Base-by-base conservation (phyloP, 768 basidiomycete genomes). In the Podaxis sp. region DNA sequence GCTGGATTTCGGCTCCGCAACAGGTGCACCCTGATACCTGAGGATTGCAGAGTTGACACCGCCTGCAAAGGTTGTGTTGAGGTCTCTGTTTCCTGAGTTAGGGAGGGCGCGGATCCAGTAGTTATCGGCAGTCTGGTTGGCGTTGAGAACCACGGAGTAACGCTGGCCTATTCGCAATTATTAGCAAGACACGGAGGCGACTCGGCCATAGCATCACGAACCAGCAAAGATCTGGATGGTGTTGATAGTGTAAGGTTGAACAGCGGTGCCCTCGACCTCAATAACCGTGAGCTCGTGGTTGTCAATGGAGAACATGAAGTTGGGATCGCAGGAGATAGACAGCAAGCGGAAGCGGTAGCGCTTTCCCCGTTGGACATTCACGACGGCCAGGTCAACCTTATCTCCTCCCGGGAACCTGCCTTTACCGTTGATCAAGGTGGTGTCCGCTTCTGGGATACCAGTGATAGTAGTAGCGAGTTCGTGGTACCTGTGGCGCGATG, bases 231-330 rank as follows among this genome's bases (percentile, higher is more conserved):
- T 65, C 10, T 62, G 58, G 11, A 65, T 54, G 23, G 70, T 73
- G 53, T 78, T 77, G 3, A 79, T 77, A 14, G 53, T 55, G 14
- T 66, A 25, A 16, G 68, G 70, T n/a, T 59, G 42, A 2, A 65
- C 66, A 27, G 68, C 66, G 28, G 64, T 63, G 10, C 74, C 75
- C 25, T 77, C 79, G 2, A 68, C 71, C 63, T 73, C 74, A 40
- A 76, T 76, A 54, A 81, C 71, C 25, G 63, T 68, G 61, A 82
- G 64, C 5, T 66, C 67, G 64, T 83, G 82, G 3, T 69, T 67
- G 46, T 81, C 78, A 61, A 83, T 81, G 4, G 74, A 77, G 71
- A 83, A 78, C 2, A 62, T 65, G 63, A 73, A 77, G 61, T 73
- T 73, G 71, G 65, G 77, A 11, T 66, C 61, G 61, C 68, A 70